Base-by-base conservation (phyloP, 139 green algal species). In the Trebouxia sp. region DNA sequence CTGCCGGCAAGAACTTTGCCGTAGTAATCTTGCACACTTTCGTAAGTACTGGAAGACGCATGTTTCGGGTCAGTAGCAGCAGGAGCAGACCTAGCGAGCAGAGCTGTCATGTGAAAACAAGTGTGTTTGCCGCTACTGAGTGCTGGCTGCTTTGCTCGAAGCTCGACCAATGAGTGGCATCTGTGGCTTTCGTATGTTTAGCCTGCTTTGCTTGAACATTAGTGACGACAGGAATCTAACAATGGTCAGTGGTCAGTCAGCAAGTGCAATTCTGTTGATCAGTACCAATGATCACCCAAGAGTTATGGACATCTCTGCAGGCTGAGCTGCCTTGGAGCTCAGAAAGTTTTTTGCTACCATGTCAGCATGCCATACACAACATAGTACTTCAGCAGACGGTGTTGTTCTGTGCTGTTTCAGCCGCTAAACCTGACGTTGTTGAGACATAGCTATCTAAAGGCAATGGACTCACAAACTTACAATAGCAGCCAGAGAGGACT, bases 171-270 rank as follows among this genome's bases (percentile, higher is more conserved):
- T 62, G 51, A 17, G 51, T 62, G 51, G 14, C 51, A 62, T n/a
- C n/a, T n/a, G n/a, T n/a, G 51, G 51, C 51, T 62, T 62, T 62
- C 51, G 51, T 62, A n/a, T 62, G 51, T 62, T 62, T 66, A 66
- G 55, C 55, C n/a, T 66, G 55, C 55, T 38, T 11, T 66, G 24
- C n/a, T 66, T 39, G 55, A 39, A n/a, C n/a, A n/a, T n/a, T n/a
- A n/a, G n/a, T n/a, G n/a, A n/a, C n/a, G n/a, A n/a, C n/a, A n/a
- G n/a, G n/a, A n/a, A n/a, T n/a, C n/a, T n/a, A n/a, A n/a, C n/a
- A n/a, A n/a, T n/a, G n/a, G n/a, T n/a, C n/a, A n/a, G n/a, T n/a
- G n/a, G n/a, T n/a, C n/a, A n/a, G n/a, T 66, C 5, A 11, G 55
- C 26, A 37, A 39, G n/a, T 39, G 12, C 22, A 66, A 39, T 66